Evolutionary conservation across 2,329 filamentous ascomycete species (phyloP), one percentile per base, ranked within the genome.

Genomic region (Trichoderma aggressivum): DNA sequence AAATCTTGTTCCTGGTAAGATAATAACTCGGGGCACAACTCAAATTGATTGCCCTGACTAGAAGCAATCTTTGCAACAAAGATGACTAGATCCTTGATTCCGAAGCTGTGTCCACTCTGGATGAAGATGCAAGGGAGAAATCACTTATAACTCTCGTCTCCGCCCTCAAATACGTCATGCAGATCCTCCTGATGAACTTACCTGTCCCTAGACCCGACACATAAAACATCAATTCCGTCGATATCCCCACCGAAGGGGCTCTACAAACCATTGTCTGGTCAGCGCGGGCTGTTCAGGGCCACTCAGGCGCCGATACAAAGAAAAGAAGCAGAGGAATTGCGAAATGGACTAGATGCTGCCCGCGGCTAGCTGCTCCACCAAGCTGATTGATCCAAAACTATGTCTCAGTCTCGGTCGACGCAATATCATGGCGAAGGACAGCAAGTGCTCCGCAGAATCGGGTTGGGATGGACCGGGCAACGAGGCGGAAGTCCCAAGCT

Each of bases 21-120:
- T 43, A 12, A 39, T 14, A 32, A 14, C 24, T 47, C 64, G 26
- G 56, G 53, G 55, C 65, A 68, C 55, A 18, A 68, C 36, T 68
- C 65, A 68, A 68, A 60, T 47, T 50, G n/a, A 43, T 24, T 36
- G 32, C 63, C 63, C 53, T 43, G 32, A n/a, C 62, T n/a, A 56
- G 24, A 26, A n/a, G 43, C 63, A 39, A 12, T 12, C 14, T 26
- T 21, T 7, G 14, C 32, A 5, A 7, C 32, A 62, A 28, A 28
- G 24, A 43, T 18, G 26, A 43, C 50, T 21, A 43, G 36, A 58
- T 66, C 53, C 50, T 67, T 24, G 34, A 30, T 47, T n/a, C 36
- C n/a, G 30, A 36, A 18, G 18, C 32, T n/a, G 50, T 24, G 24
- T 47, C 47, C 53, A 32, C 43, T 50, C 43, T 50, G n/a, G 43